A percentile compares a stretch with the other conserved stretches of the same genome.
Evolutionary conservation across 345 rosid species (phyloP).

Genomic region (Cochlearia excelsa): DNA sequence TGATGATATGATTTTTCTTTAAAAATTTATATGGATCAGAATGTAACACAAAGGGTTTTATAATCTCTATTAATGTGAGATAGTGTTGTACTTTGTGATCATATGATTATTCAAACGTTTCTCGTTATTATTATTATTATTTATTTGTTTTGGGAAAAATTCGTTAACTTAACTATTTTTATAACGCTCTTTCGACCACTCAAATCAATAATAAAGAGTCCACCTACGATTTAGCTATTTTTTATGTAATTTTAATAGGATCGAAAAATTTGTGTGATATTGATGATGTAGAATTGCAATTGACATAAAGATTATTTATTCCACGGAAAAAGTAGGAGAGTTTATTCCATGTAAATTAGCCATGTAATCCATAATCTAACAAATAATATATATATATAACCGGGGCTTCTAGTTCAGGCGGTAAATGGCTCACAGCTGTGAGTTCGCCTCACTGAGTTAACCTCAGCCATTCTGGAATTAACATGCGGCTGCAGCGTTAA

Average conservation of each 20-base stretch:
- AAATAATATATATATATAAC: neutral
- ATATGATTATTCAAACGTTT: constrained; percentile 3
- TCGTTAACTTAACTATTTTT: too few species aligned
- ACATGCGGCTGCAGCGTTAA: too few species aligned
- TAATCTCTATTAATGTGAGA: constrained; percentile 5
- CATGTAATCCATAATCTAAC: neutral
- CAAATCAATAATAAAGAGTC: too few species aligned
- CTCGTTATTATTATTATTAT: neutral
- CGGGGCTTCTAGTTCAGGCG: too few species aligned
- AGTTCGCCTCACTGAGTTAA: too few species aligned
- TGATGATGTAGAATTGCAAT: neutral
- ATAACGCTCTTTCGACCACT: too few species aligned
- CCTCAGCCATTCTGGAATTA: too few species aligned
- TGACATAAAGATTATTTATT: constrained; percentile 12
- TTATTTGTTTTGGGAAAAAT: too few species aligned
- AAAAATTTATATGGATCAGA: constrained; percentile 19
- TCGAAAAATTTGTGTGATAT: neutral
- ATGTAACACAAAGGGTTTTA: constrained; percentile 17
- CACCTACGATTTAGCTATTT: too few species aligned
- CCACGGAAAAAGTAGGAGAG: constrained; percentile 5
- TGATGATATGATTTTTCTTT: constrained; percentile 9
- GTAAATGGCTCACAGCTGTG: too few species aligned
- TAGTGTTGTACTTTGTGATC: constrained; percentile 22
- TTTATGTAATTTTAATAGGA: constrained; percentile 2
- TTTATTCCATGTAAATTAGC: neutral